Evolutionary conservation across 371 early-diverging fungal species (phyloP).

Genomic region (Synchytrium microbalum): DNA sequence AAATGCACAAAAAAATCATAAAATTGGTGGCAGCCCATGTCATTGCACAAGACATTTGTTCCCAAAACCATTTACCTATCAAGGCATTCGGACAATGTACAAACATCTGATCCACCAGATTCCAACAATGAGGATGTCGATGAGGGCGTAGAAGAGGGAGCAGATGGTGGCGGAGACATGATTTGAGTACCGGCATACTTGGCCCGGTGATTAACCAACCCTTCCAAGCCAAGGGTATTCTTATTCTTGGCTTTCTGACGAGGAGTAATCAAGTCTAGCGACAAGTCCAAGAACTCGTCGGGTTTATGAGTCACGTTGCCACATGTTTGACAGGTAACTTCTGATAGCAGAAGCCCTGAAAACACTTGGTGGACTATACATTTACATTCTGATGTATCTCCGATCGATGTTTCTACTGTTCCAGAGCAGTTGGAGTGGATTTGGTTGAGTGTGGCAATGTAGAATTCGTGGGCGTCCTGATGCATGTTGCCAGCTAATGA

Average conservation of each 20-base stretch:
- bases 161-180: too few relatives aligned
- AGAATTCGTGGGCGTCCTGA: conserved; percentile 96
- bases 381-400: conserved; percentile 43
- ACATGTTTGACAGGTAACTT: conserved; percentile 80
- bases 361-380: conserved; percentile 90
- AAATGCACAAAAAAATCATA: neutral
- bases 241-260: neutral
- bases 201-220: too few relatives aligned
- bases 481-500: conserved; percentile 89
- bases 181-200: too few relatives aligned
- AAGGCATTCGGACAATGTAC: conserved; percentile 24
- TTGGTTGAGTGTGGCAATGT: conserved; percentile 78
- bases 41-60: too few relatives aligned
- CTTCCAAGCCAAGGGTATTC: neutral
- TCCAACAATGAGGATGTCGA: neutral
- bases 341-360: conserved; percentile 79
- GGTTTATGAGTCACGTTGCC: conserved; percentile 65
- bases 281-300: conserved; percentile 89
- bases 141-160: too few relatives aligned
- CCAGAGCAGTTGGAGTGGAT: conserved; percentile 54
- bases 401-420: conserved; percentile 20
- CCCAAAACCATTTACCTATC: conserved; percentile 18
- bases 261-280: conserved; percentile 57
- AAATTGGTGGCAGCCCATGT: too few relatives aligned
- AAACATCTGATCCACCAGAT: conserved; percentile 9